Base-by-base conservation (phyloP, 2,329 filamentous ascomycete genomes). In the Microsporum audouinii region DNA sequence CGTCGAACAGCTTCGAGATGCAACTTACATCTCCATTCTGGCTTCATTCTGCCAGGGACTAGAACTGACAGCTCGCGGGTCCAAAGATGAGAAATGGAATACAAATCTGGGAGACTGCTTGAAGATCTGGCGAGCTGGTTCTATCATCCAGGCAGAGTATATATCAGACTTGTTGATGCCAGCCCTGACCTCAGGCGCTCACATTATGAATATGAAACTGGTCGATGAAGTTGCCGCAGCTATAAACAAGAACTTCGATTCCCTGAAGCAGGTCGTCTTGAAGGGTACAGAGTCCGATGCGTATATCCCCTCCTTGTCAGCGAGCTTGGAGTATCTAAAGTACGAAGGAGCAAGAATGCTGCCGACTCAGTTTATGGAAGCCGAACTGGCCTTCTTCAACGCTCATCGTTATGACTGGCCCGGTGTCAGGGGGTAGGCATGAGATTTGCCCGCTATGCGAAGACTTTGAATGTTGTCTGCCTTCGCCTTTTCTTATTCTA, bases 301-400 rank as follows among this genome's bases (percentile, higher is more conserved):
- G 45, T 80, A 84, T 57, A 75, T 85, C 2, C 85, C 85, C 0
- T 79, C 81, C 1, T 70, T 89, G 57, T 80, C 80, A 39, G 80
- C 84, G 1, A 85, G 78, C 0, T 68, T 89, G 59, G 86, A 88
- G 65, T 88, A 86, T 67, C 73, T 85, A 66, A 88, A 89, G 72
- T 85, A 85, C 59, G 78, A 78, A 33, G 81, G 78, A 1, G 81
- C 80, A 14, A 81, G 79, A 2, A 79, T 80, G 62, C 70, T 89
- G 36, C 86, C 86, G 0, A 88, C 85, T 2, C 79, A 81, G 61
- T 88, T 89, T 68, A 85, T 86, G 74, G 85, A 88, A 71, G 85
- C 85, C 0, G 80, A 89, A 73, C 73, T 89, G 70, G 85, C 88
- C 68, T 88, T 84, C 67, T 89, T 89, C 69, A 86, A 86, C 0